These are phyloP conservation scores for Gastrolobium villosum DNA, from an alignment of 306 rosid genomes.

Conservation along the genomic window DNA sequence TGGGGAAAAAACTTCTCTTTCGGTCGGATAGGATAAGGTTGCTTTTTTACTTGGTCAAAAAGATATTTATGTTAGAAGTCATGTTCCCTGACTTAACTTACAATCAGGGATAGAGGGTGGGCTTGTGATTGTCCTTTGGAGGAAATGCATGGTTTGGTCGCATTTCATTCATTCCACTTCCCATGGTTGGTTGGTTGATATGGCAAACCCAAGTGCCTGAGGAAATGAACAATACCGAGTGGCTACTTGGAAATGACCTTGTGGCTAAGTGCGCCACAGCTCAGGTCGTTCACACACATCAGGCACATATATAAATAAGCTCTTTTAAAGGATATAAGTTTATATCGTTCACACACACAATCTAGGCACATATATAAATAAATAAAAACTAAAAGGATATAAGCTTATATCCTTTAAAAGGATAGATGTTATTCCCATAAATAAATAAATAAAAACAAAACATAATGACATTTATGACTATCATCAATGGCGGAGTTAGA, in stretches of 20 bases:
- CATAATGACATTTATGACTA: not conserved
- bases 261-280: conserved; percentile 47
- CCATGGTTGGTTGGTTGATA: conserved; percentile 39
- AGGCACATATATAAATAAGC: not conserved
- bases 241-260: conserved; percentile 41
- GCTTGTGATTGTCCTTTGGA: conserved; percentile 33
- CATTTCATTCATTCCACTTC: conserved; percentile 45
- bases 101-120: conserved; percentile 36
- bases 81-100: conserved; percentile 33
- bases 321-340: too few species aligned
- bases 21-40: conserved; percentile 59
- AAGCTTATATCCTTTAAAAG: too few species aligned
- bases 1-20: conserved; percentile 38
- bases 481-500: too few species aligned
- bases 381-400: too few species aligned
- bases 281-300: not conserved
- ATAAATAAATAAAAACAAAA: not conserved
- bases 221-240: conserved; percentile 10
- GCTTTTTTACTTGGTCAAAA: conserved; percentile 53
- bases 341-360: too few species aligned
- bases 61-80: conserved; percentile 32
- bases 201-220: conserved; percentile 46
- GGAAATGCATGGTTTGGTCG: conserved; percentile 45
- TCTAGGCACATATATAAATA: too few species aligned
- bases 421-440: too few species aligned